Percentiles rank a stretch among this genome's conserved stretches.
Evolutionary conservation across 2,329 filamentous ascomycete genomes (phyloP).

Genomic region (Aphanoascus verrucosus): DNA sequence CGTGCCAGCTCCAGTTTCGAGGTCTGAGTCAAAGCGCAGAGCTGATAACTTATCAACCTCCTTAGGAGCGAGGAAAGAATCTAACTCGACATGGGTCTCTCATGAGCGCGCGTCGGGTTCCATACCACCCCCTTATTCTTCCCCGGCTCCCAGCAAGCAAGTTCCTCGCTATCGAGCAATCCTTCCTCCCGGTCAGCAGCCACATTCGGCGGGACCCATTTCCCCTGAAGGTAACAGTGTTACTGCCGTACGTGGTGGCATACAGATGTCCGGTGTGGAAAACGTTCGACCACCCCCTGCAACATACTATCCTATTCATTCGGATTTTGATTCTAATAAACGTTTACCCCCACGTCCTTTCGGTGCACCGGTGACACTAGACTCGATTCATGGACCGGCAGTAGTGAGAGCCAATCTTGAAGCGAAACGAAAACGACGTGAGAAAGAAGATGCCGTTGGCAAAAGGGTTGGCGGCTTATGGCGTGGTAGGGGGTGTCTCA

Average conservation of each 20-base stretch:
- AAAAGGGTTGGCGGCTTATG: conserved; percentile 51
- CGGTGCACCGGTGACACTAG: not conserved
- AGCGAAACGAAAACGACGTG: conserved; percentile 46
- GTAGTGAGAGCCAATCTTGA: conserved; percentile 31
- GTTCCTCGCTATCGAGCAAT: conserved; percentile 45
- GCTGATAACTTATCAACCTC: not conserved
- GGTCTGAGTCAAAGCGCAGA: not conserved
- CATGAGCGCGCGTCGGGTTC: not conserved
- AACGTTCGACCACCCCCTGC: conserved; percentile 36
- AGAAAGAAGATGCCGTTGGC: conserved; percentile 55
- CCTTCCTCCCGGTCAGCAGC: conserved; percentile 46
- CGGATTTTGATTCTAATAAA: conserved; percentile 23
- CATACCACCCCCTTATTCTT: conserved; percentile 10
- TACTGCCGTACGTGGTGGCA: conserved; percentile 53
- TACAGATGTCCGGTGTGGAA: conserved; percentile 51
- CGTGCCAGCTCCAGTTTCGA: not conserved
- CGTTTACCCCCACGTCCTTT: conserved; percentile 27
- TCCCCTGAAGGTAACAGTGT: conserved; percentile 53
- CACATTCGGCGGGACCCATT: conserved; percentile 50
- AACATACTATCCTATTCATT: conserved; percentile 21
- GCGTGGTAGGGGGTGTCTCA: conserved; percentile 55
- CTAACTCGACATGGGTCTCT: not conserved
- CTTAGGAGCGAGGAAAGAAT: not conserved
- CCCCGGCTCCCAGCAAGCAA: conserved; percentile 19
- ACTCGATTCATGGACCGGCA: not conserved